phyloP scores from a whole-genome alignment of 352 stramenopile genomes.

The Phytophthora pini region DNA sequence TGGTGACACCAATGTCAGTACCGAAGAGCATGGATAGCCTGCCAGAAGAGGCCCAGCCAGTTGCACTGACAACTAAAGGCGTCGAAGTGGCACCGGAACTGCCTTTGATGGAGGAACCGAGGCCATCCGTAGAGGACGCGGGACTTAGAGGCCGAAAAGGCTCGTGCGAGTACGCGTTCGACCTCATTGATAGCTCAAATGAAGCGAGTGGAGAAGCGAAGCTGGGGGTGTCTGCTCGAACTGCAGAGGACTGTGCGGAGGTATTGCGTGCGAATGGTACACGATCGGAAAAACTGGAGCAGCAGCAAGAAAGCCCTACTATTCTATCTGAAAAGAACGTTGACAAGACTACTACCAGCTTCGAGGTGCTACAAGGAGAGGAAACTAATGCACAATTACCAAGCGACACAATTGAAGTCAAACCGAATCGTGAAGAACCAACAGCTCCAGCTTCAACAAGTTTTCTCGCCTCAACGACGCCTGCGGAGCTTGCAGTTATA shows the following conservation, averaged over 20 bases:
- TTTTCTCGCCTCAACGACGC: slow-evolving; percentile 3
- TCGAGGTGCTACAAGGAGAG: slow-evolving; percentile 4
- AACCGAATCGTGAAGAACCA: background rate
- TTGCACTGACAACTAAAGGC: slow-evolving; percentile 1
- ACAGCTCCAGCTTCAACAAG: background rate
- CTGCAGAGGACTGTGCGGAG: slow-evolving; percentile 2
- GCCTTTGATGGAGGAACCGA: background rate
- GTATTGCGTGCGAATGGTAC: background rate
- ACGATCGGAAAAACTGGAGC: slow-evolving; percentile 1
- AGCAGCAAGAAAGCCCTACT: background rate
- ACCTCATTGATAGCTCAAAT: slow-evolving; percentile 20
- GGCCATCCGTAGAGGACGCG: background rate
- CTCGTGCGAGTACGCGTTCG: slow-evolving; percentile 26
- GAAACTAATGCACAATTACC: background rate
- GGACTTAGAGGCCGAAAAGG: slow-evolving; percentile 10
- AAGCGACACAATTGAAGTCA: background rate
- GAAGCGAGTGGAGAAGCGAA: slow-evolving; percentile 10
- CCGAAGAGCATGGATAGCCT: background rate
- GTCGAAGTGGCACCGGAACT: background rate
- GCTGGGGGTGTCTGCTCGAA: background rate
- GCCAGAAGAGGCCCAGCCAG: slow-evolving; percentile 12
- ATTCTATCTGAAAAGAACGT: slow-evolving; percentile 7
- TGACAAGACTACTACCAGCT: background rate
- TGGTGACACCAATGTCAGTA: background rate
- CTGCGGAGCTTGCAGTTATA: slow-evolving; percentile 12